These are phyloP conservation scores for Schizosaccharomyces lindneri DNA, from an alignment of 805 yeast genomes.

Conservation along the genomic window DNA sequence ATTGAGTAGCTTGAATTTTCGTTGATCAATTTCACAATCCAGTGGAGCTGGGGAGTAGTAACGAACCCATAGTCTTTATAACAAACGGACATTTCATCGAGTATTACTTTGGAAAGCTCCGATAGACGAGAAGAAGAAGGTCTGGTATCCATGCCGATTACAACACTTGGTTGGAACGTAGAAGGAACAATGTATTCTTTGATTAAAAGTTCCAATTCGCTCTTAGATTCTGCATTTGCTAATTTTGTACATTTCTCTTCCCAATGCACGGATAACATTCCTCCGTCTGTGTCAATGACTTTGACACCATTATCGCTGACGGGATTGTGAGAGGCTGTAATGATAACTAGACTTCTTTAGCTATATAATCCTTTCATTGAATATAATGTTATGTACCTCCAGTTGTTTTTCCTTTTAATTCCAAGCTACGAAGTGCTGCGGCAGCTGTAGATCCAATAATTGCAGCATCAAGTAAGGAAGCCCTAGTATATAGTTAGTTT, in stretches of 20 bases:
- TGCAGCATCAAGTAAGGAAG: slow-evolving; percentile 16
- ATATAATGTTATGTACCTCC: slow-evolving; percentile 26
- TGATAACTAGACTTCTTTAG: slow-evolving; percentile 24
- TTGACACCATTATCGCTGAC: slow-evolving; percentile 75
- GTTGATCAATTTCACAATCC: slow-evolving; percentile 49
- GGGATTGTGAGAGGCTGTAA: slow-evolving; percentile 26
- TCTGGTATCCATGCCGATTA: slow-evolving; percentile 59
- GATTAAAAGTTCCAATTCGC: slow-evolving; percentile 21
- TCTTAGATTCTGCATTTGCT: slow-evolving; percentile 40
- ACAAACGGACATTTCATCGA: slow-evolving; percentile 23
- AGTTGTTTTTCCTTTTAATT: slow-evolving; percentile 37
- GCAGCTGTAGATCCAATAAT: slow-evolving; percentile 62
- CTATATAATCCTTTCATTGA: neutral
- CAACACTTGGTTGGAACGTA: slow-evolving; percentile 16
- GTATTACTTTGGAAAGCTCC: slow-evolving; percentile 34
- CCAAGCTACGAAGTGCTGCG: slow-evolving; percentile 62
- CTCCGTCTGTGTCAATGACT: slow-evolving; percentile 78
- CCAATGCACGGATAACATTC: slow-evolving; percentile 70
- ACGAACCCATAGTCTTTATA: slow-evolving; percentile 37
- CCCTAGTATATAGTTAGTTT: slow-evolving; percentile 6
- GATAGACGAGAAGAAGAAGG: slow-evolving; percentile 17
- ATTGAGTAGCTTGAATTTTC: slow-evolving; percentile 23
- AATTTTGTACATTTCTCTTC: slow-evolving; percentile 54
- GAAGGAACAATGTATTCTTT: slow-evolving; percentile 15
- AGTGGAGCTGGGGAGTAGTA: slow-evolving; percentile 90